phyloP scores from a whole-genome alignment of 2,329 filamentous ascomycete species.

The Aureobasidium sp. region DNA sequence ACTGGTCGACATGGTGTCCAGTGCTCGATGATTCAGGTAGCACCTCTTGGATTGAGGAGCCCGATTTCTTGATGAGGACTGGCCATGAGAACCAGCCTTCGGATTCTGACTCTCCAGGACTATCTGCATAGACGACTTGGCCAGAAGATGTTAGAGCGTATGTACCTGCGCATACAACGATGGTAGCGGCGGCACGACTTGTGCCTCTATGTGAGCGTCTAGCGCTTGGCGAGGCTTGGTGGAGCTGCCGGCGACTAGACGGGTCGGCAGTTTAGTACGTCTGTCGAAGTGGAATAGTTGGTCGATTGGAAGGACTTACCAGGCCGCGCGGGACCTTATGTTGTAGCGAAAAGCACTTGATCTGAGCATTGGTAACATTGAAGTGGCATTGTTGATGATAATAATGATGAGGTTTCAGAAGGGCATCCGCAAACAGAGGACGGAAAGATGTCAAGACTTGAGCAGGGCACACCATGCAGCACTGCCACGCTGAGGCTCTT shows the following conservation, averaged over 20 bases:
- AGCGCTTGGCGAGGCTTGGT: background rate
- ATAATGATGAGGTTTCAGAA: background rate
- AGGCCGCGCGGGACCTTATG: background rate
- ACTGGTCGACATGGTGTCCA: background rate
- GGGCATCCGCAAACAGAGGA: background rate
- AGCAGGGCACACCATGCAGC: background rate
- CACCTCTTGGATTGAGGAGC: background rate
- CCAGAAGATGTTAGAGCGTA: background rate
- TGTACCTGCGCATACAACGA: background rate
- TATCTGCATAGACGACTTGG: background rate
- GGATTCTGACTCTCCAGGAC: background rate
- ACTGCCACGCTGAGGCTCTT: background rate
- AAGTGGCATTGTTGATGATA: background rate
- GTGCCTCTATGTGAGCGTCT: background rate
- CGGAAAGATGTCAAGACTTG: background rate
- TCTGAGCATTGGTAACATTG: slow-evolving; percentile 6
- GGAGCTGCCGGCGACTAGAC: slow-evolving; percentile 1
- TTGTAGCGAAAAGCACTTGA: background rate
- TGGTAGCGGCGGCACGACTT: background rate
- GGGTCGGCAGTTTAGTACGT: background rate
- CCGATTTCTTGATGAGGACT: background rate
- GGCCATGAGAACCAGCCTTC: slow-evolving; percentile 13
- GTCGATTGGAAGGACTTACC: background rate
- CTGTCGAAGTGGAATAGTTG: no score
- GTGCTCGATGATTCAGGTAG: background rate